phyloP scores from a whole-genome alignment of 2,329 filamentous ascomycete genomes.

The Sclerotinia subarctica region DNA sequence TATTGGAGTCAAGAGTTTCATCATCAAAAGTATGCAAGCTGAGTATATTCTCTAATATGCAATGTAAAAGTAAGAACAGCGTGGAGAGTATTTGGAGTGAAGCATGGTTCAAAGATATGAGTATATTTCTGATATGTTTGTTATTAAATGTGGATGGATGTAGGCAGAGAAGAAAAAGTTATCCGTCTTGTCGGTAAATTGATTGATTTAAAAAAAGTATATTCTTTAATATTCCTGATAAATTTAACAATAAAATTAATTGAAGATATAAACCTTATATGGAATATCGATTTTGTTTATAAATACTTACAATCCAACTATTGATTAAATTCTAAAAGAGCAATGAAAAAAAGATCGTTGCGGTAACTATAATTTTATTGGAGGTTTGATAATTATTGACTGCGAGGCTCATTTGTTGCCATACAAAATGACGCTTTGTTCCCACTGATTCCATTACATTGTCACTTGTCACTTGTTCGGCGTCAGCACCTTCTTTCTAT shows the following conservation, averaged over 20 bases:
- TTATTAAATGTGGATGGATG: background rate
- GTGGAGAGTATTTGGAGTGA: background rate
- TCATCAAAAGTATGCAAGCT: background rate
- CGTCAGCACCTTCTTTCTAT: background rate
- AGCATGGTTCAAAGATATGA: background rate
- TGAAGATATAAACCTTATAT: too few species aligned
- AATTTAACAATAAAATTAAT: too few species aligned
- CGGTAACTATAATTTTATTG: too few species aligned
- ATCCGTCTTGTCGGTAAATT: too few species aligned
- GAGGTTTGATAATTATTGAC: background rate
- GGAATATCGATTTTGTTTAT: background rate
- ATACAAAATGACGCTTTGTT: background rate
- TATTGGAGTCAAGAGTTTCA: background rate
- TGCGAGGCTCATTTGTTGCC: background rate
- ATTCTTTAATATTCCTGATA: too few species aligned
- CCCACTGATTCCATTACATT: background rate
- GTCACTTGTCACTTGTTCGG: background rate
- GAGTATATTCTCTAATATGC: background rate
- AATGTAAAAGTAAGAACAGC: background rate
- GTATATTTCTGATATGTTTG: background rate
- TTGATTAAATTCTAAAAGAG: background rate
- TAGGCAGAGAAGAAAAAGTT: background rate
- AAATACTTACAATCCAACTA: background rate
- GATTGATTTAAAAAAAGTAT: background rate
- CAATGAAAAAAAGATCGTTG: background rate